These are phyloP conservation scores for Anaeromyces robustus DNA, from an alignment of 192 early-diverging fungal species.

Conservation along the genomic window DNA sequence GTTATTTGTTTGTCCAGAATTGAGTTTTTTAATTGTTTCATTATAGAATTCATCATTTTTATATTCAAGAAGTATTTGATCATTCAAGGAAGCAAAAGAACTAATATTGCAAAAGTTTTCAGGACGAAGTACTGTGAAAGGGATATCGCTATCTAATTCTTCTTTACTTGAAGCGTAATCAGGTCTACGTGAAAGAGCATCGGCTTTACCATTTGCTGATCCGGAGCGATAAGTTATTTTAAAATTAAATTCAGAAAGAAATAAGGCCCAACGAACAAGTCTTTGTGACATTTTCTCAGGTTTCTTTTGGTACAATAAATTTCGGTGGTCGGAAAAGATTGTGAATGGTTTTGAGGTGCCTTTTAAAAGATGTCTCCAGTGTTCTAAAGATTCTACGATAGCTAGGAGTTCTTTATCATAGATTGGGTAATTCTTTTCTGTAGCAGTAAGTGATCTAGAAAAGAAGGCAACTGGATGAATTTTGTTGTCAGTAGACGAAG, in stretches of 20 bases:
- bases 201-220: constrained; percentile 9
- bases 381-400: constrained; percentile 14
- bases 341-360: constrained; percentile 4
- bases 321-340: constrained; percentile 22
- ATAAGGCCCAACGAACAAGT: constrained; percentile 15
- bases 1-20: too few species aligned
- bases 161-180: too few species aligned
- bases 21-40: too few species aligned
- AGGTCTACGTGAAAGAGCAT: constrained; percentile 15
- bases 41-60: too few species aligned
- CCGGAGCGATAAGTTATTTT: constrained; percentile 11
- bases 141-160: too few species aligned
- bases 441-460: constrained; percentile 1
- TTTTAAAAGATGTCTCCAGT: constrained; percentile 19
- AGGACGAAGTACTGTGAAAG: too few species aligned
- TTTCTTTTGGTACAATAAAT: constrained; percentile 16
- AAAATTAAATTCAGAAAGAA: constrained; percentile 7
- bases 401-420: constrained; percentile 22
- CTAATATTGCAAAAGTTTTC: too few species aligned
- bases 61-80: too few species aligned
- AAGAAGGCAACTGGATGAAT: constrained; percentile 6
- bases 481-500: too few species aligned
- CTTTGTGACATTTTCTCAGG: constrained; percentile 9
- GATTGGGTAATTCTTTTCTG: constrained; percentile 16
- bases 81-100: too few species aligned